phyloP scores from a whole-genome alignment of 345 rosid species.

The Citrus trifoliata region DNA sequence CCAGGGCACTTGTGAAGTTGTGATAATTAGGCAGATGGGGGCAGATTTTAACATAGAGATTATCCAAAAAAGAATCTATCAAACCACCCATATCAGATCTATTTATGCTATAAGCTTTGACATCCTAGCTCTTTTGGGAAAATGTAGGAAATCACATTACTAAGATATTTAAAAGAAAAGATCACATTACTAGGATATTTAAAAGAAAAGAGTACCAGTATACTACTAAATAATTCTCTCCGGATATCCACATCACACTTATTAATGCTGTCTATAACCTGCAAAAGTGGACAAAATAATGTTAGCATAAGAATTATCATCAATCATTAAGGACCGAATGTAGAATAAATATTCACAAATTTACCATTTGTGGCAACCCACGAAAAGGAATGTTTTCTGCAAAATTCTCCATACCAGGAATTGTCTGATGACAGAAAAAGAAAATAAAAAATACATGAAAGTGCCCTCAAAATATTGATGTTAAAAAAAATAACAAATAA shows the following conservation, averaged over 20 bases:
- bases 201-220: constrained; percentile 51
- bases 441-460: neutral
- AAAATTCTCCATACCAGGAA: constrained; percentile 80
- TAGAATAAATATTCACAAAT: constrained; percentile 10
- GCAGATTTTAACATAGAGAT: neutral
- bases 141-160: neutral
- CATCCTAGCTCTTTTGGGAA: neutral
- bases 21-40: neutral
- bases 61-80: neutral
- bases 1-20: neutral
- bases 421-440: constrained; percentile 52
- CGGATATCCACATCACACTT: constrained; percentile 94
- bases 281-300: constrained; percentile 23
- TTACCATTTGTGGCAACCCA: constrained; percentile 95
- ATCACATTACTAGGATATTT: neutral
- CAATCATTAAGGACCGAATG: neutral
- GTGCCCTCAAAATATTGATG: neutral
- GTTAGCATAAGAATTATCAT: neutral
- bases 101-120: neutral
- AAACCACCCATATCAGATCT: neutral
- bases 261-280: constrained; percentile 95
- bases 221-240: constrained; percentile 87
- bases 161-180: no score
- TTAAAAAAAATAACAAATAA: neutral
- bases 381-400: constrained; percentile 61